Base-by-base conservation (phyloP, 2,329 filamentous ascomycete genomes). In the Metarhizium sp. region DNA sequence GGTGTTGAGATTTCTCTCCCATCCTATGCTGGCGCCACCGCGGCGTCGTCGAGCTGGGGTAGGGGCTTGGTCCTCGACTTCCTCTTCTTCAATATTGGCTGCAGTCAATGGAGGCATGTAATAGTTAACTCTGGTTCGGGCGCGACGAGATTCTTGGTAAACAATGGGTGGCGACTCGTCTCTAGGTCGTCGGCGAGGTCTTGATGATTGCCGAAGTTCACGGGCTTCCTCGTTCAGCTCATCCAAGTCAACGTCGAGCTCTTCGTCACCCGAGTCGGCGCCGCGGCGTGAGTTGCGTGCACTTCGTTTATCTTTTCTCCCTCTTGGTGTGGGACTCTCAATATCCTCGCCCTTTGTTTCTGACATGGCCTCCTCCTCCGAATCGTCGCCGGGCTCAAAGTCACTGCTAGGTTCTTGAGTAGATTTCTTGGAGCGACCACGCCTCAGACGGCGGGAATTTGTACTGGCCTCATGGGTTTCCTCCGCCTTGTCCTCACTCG, bases 1-100 rank as follows among this genome's bases (percentile, higher is more conserved):
- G 25, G 90, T 91, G 71, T 95, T 92, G 36, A 97, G 78, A 56
- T 81, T 89, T 51, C 91, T 87, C 66, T 92, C 90, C 85, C 85
- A 90, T 47, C 73, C 73, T 11, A 75, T 74, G 34, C 75, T 79
- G 42, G 79, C 84, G 52, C 78, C 81, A 55, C 75, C 80, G 49
- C 83, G 80, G 38, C 84, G 82, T 50, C 87, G 83, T 55, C 86
- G 85, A 25, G 84, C 82, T 42, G 87, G 84, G 3, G 87, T 87
- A 7, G 88, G 81, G 6, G 81, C 81, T 10, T 81, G 75, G 55
- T 84, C 83, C 50, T 85, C 82, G 49, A 82, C 86, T 34, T 88
- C 87, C 51, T 90, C 85, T 53, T 86, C 87, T 61, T 95, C 90
- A 1, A 88, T 80, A 45, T 85, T 79, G 18, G 71, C 71, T 7